A percentile compares a stretch with the other conserved stretches of the same genome.
phyloP scores from a whole-genome alignment of 108 stramenopile species.

The Cyclotella cryptica region DNA sequence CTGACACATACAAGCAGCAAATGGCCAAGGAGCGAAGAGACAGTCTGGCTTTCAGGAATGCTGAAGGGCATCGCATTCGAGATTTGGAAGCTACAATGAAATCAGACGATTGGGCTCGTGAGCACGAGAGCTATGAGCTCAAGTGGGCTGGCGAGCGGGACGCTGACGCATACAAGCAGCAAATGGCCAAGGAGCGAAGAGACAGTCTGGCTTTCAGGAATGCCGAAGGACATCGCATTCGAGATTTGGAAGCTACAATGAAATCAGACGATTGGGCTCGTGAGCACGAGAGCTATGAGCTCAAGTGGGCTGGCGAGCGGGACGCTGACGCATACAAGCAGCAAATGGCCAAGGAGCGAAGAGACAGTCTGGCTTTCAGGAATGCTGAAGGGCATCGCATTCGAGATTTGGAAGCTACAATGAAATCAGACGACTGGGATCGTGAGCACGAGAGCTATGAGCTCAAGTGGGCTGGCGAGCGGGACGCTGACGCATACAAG shows the following conservation, averaged over 20 bases:
- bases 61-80: slow-evolving; percentile 24
- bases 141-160: slow-evolving; percentile 78
- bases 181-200: slow-evolving; percentile 65
- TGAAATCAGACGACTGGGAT: slow-evolving; percentile 48
- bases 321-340: slow-evolving; percentile 72
- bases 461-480: slow-evolving; percentile 71
- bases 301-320: slow-evolving; percentile 73
- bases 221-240: slow-evolving; percentile 60
- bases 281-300: slow-evolving; percentile 64
- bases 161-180: slow-evolving; percentile 65
- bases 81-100: slow-evolving; percentile 31
- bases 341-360: slow-evolving; percentile 62
- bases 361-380: slow-evolving; percentile 68
- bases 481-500: slow-evolving; percentile 70
- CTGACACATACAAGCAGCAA: slow-evolving; percentile 54
- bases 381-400: slow-evolving; percentile 67
- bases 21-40: slow-evolving; percentile 36
- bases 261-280: slow-evolving; percentile 45
- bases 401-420: slow-evolving; percentile 53
- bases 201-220: slow-evolving; percentile 73
- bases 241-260: slow-evolving; percentile 54
- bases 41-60: slow-evolving; percentile 33
- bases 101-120: slow-evolving; percentile 42
- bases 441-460: slow-evolving; percentile 67
- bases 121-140: too few relatives aligned